Evolutionary conservation across 208 protist genomes (phyloP), one percentile per base, ranked within the genome.

Genomic region (Trypanosoma caninum): DNA sequence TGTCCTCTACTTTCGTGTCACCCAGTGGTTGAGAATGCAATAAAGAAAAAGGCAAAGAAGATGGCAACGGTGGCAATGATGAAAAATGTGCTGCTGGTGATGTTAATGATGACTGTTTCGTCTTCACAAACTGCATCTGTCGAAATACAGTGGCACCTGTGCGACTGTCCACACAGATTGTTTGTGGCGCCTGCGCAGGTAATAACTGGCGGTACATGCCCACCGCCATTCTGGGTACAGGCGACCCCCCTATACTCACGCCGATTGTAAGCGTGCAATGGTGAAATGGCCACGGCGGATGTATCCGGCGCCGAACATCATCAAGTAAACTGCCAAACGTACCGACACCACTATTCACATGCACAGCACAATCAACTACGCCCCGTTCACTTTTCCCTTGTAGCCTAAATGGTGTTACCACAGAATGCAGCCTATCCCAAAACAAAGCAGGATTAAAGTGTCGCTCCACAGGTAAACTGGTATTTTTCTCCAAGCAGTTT

Each of bases 191-290:
- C 23, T 13, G 6, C n/a, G 75, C 79, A 16, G 46, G 52, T 60
- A 84, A 44, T 31, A 92, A 30, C 20, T 78, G 82, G 5, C 51
- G 42, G 72, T 88, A 94, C 37, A 94, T 31, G 45, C 69, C 80
- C 18, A 93, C 84, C 37, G 76, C 72, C 59, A 93, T 82, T 44
- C 44, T 80, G 0, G 85, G 84, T 40, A 87, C 65, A 5, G 63
- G 37, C 7, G 59, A 67, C 31, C 59, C 72, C 27, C 69, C 66
- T 2, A 54, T 34, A 33, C 64, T 40, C 11, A 74, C 16, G 34
- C 78, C 81, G 50, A 88, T 74, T 22, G 65, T 62, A n/a, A 88
- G 76, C 23, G 45, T 2, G 38, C 38, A 75, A 48, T 69, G 65
- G n/a, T 74, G 59, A 28, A 64, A 76, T 23, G 81, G 69, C 9